Percentiles rank a stretch among this genome's conserved stretches.
Conservation (phyloP, 139 green algal species). For the Tetratostichococcus sp. region DNA sequence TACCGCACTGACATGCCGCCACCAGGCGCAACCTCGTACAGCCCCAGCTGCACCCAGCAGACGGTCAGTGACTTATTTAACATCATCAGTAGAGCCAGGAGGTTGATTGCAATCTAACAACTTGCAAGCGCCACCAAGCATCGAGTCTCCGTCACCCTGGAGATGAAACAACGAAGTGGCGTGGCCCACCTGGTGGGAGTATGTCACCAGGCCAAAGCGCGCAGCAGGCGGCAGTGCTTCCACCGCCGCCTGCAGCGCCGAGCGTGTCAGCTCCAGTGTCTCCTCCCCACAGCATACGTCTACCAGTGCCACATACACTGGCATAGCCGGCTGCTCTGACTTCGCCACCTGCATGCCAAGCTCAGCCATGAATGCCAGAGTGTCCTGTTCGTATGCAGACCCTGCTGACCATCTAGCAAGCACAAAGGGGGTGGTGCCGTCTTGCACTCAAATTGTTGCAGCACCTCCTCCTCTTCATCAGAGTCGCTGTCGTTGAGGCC, state of each 20-base stretch:
- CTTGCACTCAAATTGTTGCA: too few relatives aligned
- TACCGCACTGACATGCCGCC: conserved; percentile 34
- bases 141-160: too few relatives aligned
- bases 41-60: conserved; percentile 42
- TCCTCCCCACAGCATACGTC: conserved; percentile 39
- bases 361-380: too few relatives aligned
- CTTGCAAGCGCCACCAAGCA: too few relatives aligned
- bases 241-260: conserved; percentile 64
- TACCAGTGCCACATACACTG: conserved; percentile 65
- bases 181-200: conserved; percentile 46
- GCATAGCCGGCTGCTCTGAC: conserved; percentile 8
- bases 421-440: too few relatives aligned
- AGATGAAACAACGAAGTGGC: too few relatives aligned
- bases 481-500: conserved; percentile 13
- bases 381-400: too few relatives aligned
- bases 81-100: too few relatives aligned
- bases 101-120: too few relatives aligned
- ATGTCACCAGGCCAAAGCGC: conserved; percentile 64
- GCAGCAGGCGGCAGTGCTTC: conserved; percentile 68
- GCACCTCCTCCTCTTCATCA: conserved; percentile 1
- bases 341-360: background rate
- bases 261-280: conserved; percentile 68
- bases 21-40: conserved; percentile 51
- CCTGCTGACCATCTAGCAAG: too few relatives aligned
- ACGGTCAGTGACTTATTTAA: too few relatives aligned